Evolutionary conservation across 106 monocot genomes (phyloP), one percentile per base, ranked within the genome.

Genomic region (Chionographis japonica): DNA sequence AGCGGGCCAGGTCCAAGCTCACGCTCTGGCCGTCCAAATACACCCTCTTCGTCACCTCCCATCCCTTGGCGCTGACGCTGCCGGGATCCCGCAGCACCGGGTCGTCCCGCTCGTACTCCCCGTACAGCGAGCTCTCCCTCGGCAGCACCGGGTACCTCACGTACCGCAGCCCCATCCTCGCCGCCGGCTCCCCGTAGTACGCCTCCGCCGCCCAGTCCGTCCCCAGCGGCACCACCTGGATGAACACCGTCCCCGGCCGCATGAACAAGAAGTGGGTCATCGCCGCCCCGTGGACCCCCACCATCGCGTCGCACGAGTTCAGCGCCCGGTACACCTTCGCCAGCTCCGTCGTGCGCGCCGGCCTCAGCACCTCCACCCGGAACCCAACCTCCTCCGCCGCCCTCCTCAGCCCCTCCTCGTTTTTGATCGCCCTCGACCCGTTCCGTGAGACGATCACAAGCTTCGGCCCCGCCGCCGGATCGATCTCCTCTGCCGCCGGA

Each of bases 251-350:
- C 27, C 78, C 83, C 12, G 85, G 87, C 39, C 80, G 40, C 88
- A 92, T 77, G 78, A 88, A 92, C 72, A 92, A 16, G 52, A 92
- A 74, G 69, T 92, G 88, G 16, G 91, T 85, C 91, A 88, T 76
- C 20, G 88, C 91, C 41, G 91, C 88, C 8, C 88, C 91, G 52
- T 92, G 91, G 18, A 91, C 91, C 6, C 91, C 87, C 15, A 86
- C 54, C 88, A 88, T 77, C 4, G 50, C 81, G 38, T 86, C 85
- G 17, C 65, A 63, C 9, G 69, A 52, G 56, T 88, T 83, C 63
- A 92, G 54, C 6, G 70, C 67, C 58, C 41, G 51, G 78, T 88
- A 88, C 3, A 88, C 78, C 75, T 62, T 70, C 4, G 76, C 79
- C 36, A 93, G 75, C 80, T 83, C 86, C 36, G 84, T 84, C 7